Percentiles rank a stretch among this genome's conserved stretches.
Conservation (phyloP, 495 filamentous ascomycete species). For the Clavariopsis aquatica region DNA sequence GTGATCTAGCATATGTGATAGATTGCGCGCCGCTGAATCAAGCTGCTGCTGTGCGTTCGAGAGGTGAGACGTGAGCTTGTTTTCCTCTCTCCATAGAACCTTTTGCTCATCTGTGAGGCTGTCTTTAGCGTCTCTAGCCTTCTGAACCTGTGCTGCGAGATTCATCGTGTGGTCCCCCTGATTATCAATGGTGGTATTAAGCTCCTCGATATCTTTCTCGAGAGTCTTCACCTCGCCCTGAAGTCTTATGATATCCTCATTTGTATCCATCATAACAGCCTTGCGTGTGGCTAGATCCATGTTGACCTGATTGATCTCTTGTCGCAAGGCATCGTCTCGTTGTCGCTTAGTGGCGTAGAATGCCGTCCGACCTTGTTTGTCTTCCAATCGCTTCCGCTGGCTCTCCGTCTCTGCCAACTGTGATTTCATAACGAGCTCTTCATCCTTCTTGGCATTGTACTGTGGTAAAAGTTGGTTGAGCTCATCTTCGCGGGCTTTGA, state of each 20-base stretch:
- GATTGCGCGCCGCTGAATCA: constrained; percentile 69
- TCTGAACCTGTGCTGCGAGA: constrained; percentile 69
- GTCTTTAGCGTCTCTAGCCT: constrained; percentile 78
- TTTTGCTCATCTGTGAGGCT: constrained; percentile 84
- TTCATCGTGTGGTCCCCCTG: constrained; percentile 70
- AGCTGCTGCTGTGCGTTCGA: constrained; percentile 71
- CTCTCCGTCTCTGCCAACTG: constrained; percentile 76
- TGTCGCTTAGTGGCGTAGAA: constrained; percentile 86
- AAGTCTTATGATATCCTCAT: constrained; percentile 79
- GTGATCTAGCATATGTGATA: constrained; percentile 86
- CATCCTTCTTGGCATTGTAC: constrained; percentile 69
- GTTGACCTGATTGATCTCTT: constrained; percentile 80
- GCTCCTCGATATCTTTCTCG: constrained; percentile 68
- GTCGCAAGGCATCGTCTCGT: constrained; percentile 78
- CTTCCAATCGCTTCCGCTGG: constrained; percentile 76
- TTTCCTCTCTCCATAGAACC: constrained; percentile 85
- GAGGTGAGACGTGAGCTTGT: constrained; percentile 77
- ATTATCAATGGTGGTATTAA: constrained; percentile 75
- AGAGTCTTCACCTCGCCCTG: constrained; percentile 68
- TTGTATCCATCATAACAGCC: constrained; percentile 75
- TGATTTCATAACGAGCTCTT: constrained; percentile 68
- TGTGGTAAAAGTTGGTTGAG: constrained; percentile 70
- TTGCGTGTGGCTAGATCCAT: constrained; percentile 73
- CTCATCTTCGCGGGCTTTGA: constrained; percentile 73
- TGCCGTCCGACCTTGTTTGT: constrained; percentile 89